Conservation (phyloP, 208 protist species). For the Leishmania arabica region DNA sequence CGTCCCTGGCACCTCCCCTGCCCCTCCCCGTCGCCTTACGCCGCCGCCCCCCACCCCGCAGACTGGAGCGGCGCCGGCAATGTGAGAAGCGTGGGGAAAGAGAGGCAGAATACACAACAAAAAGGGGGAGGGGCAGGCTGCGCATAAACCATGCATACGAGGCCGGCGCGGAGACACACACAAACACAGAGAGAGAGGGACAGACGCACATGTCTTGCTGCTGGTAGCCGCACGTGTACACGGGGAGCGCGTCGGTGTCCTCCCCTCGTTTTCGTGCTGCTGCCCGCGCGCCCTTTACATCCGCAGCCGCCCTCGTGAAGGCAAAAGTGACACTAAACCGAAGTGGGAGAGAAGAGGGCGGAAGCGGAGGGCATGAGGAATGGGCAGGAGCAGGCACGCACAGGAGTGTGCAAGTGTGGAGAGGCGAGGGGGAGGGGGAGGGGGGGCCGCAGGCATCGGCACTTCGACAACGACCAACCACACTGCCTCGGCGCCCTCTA, state of each 20-base stretch:
- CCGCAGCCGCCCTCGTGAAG: neutral
- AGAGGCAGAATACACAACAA: neutral
- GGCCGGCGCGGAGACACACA: neutral
- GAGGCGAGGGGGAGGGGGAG: too few relatives aligned
- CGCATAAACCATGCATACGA: neutral
- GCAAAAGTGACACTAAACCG: neutral
- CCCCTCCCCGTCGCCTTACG: neutral
- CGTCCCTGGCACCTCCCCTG: neutral
- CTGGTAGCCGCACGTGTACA: neutral
- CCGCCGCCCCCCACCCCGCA: neutral
- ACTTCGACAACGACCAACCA: neutral
- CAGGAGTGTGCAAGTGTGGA: neutral
- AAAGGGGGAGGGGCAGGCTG: too few relatives aligned
- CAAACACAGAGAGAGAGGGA: neutral
- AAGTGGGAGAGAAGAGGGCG: neutral
- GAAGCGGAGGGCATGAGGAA: neutral
- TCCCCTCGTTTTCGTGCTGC: neutral
- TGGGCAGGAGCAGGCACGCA: neutral
- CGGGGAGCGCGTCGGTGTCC: neutral
- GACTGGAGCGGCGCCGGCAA: neutral
- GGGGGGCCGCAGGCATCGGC: neutral
- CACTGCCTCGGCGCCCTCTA: neutral
- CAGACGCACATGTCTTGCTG: neutral
- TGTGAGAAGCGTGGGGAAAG: neutral
- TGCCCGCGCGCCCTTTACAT: conserved; percentile 1